Evolutionary conservation across 208 protist species (phyloP), one percentile per base, ranked within the genome.

Genomic region (Vickermania ingenoplastis): DNA sequence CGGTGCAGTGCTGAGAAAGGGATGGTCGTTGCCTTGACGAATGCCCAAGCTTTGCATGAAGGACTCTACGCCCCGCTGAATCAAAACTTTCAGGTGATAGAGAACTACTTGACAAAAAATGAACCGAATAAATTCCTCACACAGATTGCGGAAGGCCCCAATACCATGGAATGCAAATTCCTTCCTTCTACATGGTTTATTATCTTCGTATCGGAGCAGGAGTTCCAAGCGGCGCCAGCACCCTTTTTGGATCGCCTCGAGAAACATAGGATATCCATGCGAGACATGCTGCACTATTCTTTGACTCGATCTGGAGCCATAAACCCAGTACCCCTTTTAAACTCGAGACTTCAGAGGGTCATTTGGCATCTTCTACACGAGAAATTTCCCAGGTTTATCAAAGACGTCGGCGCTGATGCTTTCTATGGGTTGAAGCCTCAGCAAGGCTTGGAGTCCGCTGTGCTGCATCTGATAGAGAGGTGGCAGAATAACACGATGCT

Each of bases 261-360:
- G 51, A 55, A 55, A n/a, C 21, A 55, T 55, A 5, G 51, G 11
- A n/a, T 55, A n/a, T 7, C 5, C 21, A 55, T 55, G 51, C 11
- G 51, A 14, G 51, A 55, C 51, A n/a, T 55, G 11, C 51, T 55
- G 51, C 51, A 55, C 22, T 27, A 22, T 5, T 55, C 5, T 27
- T n/a, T 55, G 13, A 45, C 7, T 45, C 36, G 17, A 45, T 7
- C 11, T 45, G 36, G 36, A 17, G 17, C 36, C 11, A 45, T 45
- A 17, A n/a, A 17, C 11, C 36, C 36, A n/a, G 11, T n/a, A 17
- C n/a, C n/a, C n/a, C n/a, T n/a, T n/a, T n/a, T n/a, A n/a, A n/a
- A n/a, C n/a, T n/a, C n/a, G n/a, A n/a, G n/a, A n/a, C 36, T 45
- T 7, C 36, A 17, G 7, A 7, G 36, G 7, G 11, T 45, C 36